Percentiles rank a stretch among this genome's conserved stretches.
These are phyloP conservation scores for Pichia ethanolica DNA, from an alignment of 805 yeast genomes.

Conservation along the genomic window DNA sequence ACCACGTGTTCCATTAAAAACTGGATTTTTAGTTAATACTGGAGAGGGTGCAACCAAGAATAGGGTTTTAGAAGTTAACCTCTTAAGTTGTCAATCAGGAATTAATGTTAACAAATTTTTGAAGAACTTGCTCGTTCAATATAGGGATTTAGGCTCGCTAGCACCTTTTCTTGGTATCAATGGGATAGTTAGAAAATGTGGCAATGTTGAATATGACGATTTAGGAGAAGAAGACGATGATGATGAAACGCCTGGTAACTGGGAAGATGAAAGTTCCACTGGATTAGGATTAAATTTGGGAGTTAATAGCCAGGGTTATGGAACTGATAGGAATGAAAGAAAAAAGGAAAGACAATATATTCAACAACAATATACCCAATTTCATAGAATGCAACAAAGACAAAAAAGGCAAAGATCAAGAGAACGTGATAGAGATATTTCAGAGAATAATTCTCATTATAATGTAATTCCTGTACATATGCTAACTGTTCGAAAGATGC, in stretches of 20 bases:
- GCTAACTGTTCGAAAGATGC: constrained; percentile 53
- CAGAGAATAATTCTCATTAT: constrained; percentile 11
- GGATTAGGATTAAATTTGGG: not conserved
- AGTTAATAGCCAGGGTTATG: not conserved
- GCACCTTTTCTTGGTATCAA: constrained; percentile 11
- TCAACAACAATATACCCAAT: constrained; percentile 13
- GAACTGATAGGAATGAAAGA: constrained; percentile 1
- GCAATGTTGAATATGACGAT: constrained; percentile 30
- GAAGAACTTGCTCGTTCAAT: constrained; percentile 51
- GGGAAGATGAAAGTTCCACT: constrained; percentile 4
- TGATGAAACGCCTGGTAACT: constrained; percentile 4
- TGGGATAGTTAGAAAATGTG: constrained; percentile 11
- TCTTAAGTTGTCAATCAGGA: constrained; percentile 67
- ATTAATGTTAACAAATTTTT: constrained; percentile 50
- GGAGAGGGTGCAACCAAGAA: constrained; percentile 15
- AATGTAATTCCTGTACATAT: constrained; percentile 68
- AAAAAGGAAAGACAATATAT: constrained; percentile 8
- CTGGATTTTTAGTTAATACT: constrained; percentile 54
- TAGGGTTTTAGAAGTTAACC: constrained; percentile 49
- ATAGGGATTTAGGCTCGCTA: constrained; percentile 39
- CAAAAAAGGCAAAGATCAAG: constrained; percentile 2
- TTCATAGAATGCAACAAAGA: constrained; percentile 11
- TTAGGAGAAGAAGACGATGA: constrained; percentile 15
- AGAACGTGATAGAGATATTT: constrained; percentile 6
- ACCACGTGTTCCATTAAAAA: constrained; percentile 60